Evolutionary conservation across 2,329 filamentous ascomycete genomes (phyloP), one percentile per base, ranked within the genome.

Genomic region (Blastomyces percursus): DNA sequence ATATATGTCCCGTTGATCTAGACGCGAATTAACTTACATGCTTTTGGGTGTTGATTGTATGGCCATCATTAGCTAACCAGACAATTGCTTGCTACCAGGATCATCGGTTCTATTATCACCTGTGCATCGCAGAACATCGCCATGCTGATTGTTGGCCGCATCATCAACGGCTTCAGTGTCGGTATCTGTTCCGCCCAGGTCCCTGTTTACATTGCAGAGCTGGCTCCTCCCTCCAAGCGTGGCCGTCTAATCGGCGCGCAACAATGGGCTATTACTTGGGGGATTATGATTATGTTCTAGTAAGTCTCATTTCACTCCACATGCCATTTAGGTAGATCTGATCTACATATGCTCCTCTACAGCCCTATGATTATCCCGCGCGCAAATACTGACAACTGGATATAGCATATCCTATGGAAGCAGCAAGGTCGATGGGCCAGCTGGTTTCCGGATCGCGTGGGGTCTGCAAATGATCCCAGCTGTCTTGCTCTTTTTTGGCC

Each of bases 401-500:
- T n/a, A 56, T 61, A 64, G 71, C 71, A 82, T 88, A 72, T 81
- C 82, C 27, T 76, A 75, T 69, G 88, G 85, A 27, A 84, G 82
- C 72, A 84, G 82, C 62, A 85, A 81, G 70, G 82, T 89, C 65
- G 69, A 73, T 62, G 74, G 69, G 12, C 72, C 80, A 0, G 77
- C 81, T 1, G 81, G 84, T 0, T 89, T 86, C 78, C 77, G 85
- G 44, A 79, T 85, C 2, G 84, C 86, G 12, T 88, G 85, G 85
- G 85, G 81, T 61, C 74, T 85, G 12, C 85, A 88, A 70, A 84
- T 85, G 71, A 71, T 87, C 54, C 85, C 85, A 0, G 84, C 81
- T 32, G 70, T 86, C 38, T 69, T 85, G 56, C 79, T 87, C 54
- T 81, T 84, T 67, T 60, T 79, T 52, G 84, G 81, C 58, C 81